Evolutionary conservation across 768 basidiomycete genomes (phyloP).

Genomic region (Tulasnella calospora): DNA sequence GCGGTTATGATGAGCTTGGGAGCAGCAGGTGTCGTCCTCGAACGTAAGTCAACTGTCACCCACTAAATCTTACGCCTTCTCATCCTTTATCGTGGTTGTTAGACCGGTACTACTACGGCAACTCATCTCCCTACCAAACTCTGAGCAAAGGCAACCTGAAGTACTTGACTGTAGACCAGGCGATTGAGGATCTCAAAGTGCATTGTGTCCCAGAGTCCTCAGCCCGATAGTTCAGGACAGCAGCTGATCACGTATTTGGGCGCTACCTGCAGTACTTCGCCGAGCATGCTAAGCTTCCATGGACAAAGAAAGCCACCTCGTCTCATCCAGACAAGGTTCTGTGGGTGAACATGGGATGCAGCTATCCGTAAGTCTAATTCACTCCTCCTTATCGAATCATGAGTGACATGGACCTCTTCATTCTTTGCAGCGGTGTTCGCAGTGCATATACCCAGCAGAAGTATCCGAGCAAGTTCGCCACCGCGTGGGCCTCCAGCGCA

Average conservation of each 20-base stretch:
- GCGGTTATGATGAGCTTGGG: conserved; percentile 9
- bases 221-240: not conserved
- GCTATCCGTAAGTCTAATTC: no score
- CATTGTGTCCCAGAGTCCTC: not conserved
- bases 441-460: conserved; percentile 16
- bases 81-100: not conserved
- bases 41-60: conserved; percentile 5
- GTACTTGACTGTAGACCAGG: conserved; percentile 3
- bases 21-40: conserved; percentile 22
- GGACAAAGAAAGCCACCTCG: not conserved
- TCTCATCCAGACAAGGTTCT: not conserved
- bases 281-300: conserved; percentile 21
- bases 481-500: conserved; percentile 23
- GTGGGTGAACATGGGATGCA: not conserved
- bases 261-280: conserved; percentile 18
- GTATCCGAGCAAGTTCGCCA: conserved; percentile 20
- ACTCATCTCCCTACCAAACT: conserved; percentile 10
- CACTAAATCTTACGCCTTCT: not conserved
- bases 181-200: conserved; percentile 12
- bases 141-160: conserved; percentile 6
- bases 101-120: conserved; percentile 22
- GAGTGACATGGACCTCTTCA: not conserved
- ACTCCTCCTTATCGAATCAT: not conserved
- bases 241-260: not conserved
- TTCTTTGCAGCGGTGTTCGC: conserved; percentile 1